Conservation (phyloP, 495 filamentous ascomycete species). For the Cairneyella variabilis region DNA sequence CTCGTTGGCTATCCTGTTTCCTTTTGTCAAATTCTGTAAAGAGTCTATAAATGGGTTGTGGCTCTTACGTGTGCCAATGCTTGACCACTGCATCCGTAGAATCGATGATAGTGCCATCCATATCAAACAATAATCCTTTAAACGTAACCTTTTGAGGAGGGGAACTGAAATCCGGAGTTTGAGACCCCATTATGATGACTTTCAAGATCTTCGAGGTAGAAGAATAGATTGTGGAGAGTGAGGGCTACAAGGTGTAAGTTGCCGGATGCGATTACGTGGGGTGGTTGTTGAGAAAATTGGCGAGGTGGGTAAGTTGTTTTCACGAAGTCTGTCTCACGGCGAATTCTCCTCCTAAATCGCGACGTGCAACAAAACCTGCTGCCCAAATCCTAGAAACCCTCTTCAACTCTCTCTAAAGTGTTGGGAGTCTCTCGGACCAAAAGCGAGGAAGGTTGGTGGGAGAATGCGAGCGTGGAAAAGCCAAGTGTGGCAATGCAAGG, state of each 20-base stretch:
- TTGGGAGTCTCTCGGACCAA: too few species aligned
- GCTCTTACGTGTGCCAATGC: slow-evolving; percentile 59
- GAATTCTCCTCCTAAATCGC: slow-evolving; percentile 12
- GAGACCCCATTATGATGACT: slow-evolving; percentile 16
- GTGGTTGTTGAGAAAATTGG: slow-evolving; percentile 16
- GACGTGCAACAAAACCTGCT: slow-evolving; percentile 27
- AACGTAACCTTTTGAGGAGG: slow-evolving; percentile 39
- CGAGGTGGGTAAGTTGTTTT: slow-evolving; percentile 8
- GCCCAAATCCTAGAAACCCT: too few species aligned
- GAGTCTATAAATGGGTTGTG: neutral
- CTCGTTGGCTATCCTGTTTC: slow-evolving; percentile 68
- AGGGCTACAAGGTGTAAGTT: slow-evolving; percentile 15
- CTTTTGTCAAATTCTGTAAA: slow-evolving; percentile 1
- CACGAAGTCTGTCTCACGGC: slow-evolving; percentile 1
- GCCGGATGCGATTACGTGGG: slow-evolving; percentile 10
- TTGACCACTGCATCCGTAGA: slow-evolving; percentile 82
- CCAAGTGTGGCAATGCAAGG: too few species aligned
- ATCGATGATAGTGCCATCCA: slow-evolving; percentile 49
- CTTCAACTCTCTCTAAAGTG: too few species aligned
- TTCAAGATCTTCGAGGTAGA: neutral
- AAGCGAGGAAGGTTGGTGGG: too few species aligned
- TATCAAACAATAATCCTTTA: slow-evolving; percentile 82
- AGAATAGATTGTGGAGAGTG: slow-evolving; percentile 1
- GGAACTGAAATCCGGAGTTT: slow-evolving; percentile 2
- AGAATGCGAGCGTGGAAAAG: too few species aligned